phyloP scores from a whole-genome alignment of 164 flowering plant species.

The Taxillus chinensis region DNA sequence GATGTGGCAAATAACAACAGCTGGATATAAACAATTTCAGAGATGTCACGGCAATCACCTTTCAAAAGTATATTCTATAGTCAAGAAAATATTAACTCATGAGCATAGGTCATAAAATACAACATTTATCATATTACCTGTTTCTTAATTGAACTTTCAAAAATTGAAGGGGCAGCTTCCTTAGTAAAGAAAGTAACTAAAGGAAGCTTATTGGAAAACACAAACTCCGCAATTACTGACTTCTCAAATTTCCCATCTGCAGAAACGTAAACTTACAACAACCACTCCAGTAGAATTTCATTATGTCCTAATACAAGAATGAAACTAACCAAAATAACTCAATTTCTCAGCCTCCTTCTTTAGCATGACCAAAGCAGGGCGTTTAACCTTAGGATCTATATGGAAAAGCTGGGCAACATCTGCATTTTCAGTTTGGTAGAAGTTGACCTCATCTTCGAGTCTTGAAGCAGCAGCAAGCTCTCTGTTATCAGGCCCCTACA shows the following conservation, averaged over 20 bases:
- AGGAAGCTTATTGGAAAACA: constrained; percentile 80
- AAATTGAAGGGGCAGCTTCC: constrained; percentile 74
- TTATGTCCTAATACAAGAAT: background rate
- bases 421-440: constrained; percentile 74
- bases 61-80: background rate
- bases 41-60: constrained; percentile 9
- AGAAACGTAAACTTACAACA: constrained; percentile 8
- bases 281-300: background rate
- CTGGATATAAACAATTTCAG: constrained; percentile 20
- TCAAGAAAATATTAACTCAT: background rate
- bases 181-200: constrained; percentile 68
- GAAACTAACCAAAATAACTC: constrained; percentile 56
- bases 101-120: too few relatives aligned
- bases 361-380: constrained; percentile 74
- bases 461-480: constrained; percentile 85
- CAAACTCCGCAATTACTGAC: constrained; percentile 65
- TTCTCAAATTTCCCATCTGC: constrained; percentile 74
- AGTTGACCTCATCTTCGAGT: constrained; percentile 84
- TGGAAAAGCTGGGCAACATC: constrained; percentile 86
- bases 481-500: constrained; percentile 77
- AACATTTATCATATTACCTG: constrained; percentile 37
- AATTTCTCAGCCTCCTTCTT: constrained; percentile 86
- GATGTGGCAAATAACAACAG: constrained; percentile 67
- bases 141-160: constrained; percentile 77
- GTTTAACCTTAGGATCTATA: constrained; percentile 53